Conservation (phyloP, 768 basidiomycete genomes). For the Hortiboletus campestris region DNA sequence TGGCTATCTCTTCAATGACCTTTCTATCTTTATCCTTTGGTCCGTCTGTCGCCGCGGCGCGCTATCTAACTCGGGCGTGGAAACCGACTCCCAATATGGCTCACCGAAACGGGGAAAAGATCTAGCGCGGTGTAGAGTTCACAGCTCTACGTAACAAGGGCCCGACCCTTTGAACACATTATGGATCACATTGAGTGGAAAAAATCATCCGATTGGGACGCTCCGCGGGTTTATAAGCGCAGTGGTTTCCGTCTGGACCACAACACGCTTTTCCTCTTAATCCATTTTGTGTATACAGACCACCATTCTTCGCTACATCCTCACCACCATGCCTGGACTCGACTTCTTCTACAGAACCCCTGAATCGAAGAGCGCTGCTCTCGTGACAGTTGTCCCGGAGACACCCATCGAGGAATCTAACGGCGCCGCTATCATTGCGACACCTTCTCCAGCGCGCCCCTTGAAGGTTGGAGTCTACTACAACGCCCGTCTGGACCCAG, state of each 20-base stretch:
- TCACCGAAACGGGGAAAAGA: constrained; percentile 8
- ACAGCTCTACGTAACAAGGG: constrained; percentile 23
- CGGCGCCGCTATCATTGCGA: neutral
- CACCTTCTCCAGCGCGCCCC: constrained; percentile 10
- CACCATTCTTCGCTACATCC: constrained; percentile 1
- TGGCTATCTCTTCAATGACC: neutral
- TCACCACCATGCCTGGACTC: constrained; percentile 33
- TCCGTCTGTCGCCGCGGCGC: constrained; percentile 26
- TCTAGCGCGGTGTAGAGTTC: constrained; percentile 10
- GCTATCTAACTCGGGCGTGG: constrained; percentile 8
- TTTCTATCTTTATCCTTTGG: constrained; percentile 13
- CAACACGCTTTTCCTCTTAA: constrained; percentile 8
- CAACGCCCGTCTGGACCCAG: constrained; percentile 67
- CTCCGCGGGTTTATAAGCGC: constrained; percentile 20
- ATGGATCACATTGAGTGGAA: constrained; percentile 8
- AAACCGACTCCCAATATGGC: neutral
- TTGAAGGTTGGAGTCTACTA: constrained; percentile 43
- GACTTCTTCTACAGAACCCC: constrained; percentile 30
- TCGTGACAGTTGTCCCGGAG: neutral
- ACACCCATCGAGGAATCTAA: constrained; percentile 5
- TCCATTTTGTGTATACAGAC: constrained; percentile 25
- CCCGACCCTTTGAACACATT: constrained; percentile 22
- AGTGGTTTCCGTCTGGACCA: neutral
- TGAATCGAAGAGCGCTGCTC: constrained; percentile 1
- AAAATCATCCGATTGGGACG: constrained; percentile 13